A percentile compares a stretch with the other conserved stretches of the same genome.
phyloP scores from a whole-genome alignment of 1,284 basidiomycete genomes.

The Lignosus rhinocerotis region DNA sequence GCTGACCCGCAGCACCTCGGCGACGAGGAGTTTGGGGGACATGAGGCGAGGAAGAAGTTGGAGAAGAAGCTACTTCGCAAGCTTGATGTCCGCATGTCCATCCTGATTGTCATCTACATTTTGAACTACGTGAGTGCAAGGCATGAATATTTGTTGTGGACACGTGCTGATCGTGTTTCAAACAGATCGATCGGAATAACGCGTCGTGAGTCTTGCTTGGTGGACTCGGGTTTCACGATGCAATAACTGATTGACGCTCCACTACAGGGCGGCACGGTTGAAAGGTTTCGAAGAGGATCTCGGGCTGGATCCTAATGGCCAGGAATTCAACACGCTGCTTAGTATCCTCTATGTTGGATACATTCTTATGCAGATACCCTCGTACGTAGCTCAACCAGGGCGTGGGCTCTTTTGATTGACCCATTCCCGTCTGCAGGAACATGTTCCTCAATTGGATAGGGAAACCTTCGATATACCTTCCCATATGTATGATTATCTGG shows the following conservation, averaged over 20 bases:
- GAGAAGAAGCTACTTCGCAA: conserved; percentile 60
- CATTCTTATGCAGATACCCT: conserved; percentile 78
- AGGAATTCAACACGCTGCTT: conserved; percentile 70
- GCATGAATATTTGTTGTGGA: not conserved
- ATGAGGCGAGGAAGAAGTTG: conserved; percentile 41
- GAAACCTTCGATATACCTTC: conserved; percentile 74
- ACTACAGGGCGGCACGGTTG: conserved; percentile 60
- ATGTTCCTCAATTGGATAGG: conserved; percentile 74
- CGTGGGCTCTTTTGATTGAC: not conserved
- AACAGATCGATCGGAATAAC: conserved; percentile 68
- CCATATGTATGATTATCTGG: conserved; percentile 72
- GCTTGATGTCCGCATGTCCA: conserved; percentile 63
- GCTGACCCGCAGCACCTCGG: conserved; percentile 20
- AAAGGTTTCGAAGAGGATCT: conserved; percentile 74
- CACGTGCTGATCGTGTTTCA: conserved; percentile 17
- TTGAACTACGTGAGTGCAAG: conserved; percentile 55
- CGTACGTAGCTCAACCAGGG: conserved; percentile 43
- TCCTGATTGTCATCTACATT: conserved; percentile 67
- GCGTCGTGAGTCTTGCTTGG: conserved; percentile 44
- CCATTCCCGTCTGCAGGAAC: conserved; percentile 46
- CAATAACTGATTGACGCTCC: not conserved
- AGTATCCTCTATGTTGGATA: conserved; percentile 81
- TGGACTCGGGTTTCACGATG: not conserved
- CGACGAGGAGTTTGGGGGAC: conserved; percentile 44
- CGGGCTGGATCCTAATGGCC: conserved; percentile 47